These are phyloP conservation scores for Trichocladium antarcticum DNA, from an alignment of 495 filamentous ascomycete genomes.

Conservation along the genomic window DNA sequence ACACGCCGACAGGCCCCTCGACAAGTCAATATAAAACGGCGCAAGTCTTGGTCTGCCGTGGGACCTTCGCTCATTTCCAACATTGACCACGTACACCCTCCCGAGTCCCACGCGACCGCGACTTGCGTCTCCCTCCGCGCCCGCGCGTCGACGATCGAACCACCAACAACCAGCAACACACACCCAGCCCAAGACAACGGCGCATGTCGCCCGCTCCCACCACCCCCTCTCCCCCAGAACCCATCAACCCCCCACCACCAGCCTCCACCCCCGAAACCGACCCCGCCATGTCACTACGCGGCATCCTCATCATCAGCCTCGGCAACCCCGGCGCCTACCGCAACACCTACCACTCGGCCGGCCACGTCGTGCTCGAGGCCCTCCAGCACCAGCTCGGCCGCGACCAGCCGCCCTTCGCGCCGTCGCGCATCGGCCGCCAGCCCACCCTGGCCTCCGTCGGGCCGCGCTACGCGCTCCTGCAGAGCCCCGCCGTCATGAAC, in stretches of 20 bases:
- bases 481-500: conserved; percentile 70
- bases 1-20: neutral
- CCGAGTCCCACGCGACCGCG: conserved; percentile 2
- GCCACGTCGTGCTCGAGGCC: conserved; percentile 56
- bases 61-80: conserved; percentile 3
- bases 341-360: conserved; percentile 69
- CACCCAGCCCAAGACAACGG: no score
- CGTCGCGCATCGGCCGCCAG: conserved; percentile 31
- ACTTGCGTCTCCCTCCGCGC: conserved; percentile 14
- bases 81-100: neutral
- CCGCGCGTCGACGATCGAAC: neutral
- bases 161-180: neutral
- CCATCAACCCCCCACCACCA: neutral
- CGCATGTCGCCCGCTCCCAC: no score
- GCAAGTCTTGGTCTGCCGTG: conserved; percentile 3
- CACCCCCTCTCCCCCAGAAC: neutral
- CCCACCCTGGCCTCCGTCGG: conserved; percentile 33
- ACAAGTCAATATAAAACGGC: neutral
- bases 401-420: conserved; percentile 36
- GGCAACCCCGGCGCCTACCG: conserved; percentile 45
- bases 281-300: conserved; percentile 21
- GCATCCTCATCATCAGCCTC: conserved; percentile 40
- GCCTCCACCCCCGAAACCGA: neutral
- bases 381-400: conserved; percentile 36
- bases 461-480: conserved; percentile 49